Base-by-base conservation (phyloP, 768 basidiomycete genomes). In the Termitomyces titanicus region DNA sequence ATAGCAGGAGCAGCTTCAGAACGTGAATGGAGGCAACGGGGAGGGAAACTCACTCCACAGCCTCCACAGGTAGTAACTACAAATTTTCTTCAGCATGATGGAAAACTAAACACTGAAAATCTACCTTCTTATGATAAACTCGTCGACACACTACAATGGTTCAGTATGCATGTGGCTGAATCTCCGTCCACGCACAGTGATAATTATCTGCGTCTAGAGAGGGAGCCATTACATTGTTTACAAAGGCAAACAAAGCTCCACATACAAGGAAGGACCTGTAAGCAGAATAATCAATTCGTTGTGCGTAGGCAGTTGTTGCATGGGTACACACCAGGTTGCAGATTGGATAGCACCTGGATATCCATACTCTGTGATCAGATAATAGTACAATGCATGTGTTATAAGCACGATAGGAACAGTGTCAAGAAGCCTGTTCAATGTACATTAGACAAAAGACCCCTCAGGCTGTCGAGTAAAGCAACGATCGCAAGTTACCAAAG, bases 371-470 rank as follows among this genome's bases (percentile, higher is more conserved):
- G 51, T 48, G 33, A 57, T 39, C 13, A 57, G 39, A 43, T 57
- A 57, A 33, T 53, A 53, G 39, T 57, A 57, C 4, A 48, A n/a
- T 8, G 56, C 56, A 40, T 57, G 56, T 7, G 56, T 53, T 48
- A 53, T 49, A 4, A 57, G 33, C 13, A 31, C 51, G n/a, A 57
- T n/a, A 31, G 46, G 51, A 3, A 39, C 20, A 15, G 56, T 53
- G 42, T 57, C 51, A 18, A 57, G 46, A 18, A 47, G 18, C 85
- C 86, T 3, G 74, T 29, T 29, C 29, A 29, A 9, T 29, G 3
- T 29, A 9, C 29, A 29, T 29, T 29, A 29, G 42, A n/a, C 10
- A n/a, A 11, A 39, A 10, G 33, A 1, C 34, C 13, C 18, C 22
- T 9, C 22, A 38, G n/a, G 17, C 15, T 39, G 22, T 13, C 4